These are phyloP conservation scores for Citrus reticulata DNA, from an alignment of 345 rosid genomes.

Conservation along the genomic window DNA sequence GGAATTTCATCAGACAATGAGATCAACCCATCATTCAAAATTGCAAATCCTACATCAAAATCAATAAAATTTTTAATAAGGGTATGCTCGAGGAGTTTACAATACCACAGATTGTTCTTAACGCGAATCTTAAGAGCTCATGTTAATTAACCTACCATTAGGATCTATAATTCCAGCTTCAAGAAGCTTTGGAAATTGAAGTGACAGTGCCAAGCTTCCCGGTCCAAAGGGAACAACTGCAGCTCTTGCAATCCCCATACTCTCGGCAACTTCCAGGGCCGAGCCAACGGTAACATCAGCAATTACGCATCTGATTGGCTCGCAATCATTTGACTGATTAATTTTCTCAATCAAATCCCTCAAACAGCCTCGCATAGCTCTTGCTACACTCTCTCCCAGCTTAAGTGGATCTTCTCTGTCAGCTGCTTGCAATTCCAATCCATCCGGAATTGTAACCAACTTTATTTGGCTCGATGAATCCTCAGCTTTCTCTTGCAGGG, in stretches of 20 bases:
- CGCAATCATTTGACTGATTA: conserved; percentile 2
- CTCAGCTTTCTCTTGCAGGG: neutral
- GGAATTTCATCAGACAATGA: conserved; percentile 13
- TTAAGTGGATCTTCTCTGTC: conserved; percentile 6
- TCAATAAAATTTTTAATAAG: too few relatives aligned
- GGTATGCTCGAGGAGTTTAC: too few relatives aligned
- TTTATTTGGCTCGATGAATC: conserved; percentile 3
- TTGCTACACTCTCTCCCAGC: neutral
- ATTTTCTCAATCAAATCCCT: conserved; percentile 25
- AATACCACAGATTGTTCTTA: too few relatives aligned
- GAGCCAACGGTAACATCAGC: conserved; percentile 21
- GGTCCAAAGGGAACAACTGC: conserved; percentile 15
- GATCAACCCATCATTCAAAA: conserved; percentile 4
- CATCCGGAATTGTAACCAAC: conserved; percentile 26
- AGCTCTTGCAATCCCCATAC: conserved; percentile 16
- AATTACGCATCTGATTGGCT: conserved; percentile 24
- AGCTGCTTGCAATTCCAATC: neutral
- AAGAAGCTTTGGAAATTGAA: conserved; percentile 14
- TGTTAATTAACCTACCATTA: conserved; percentile 17
- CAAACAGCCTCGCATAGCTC: conserved; percentile 16
- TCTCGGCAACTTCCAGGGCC: conserved; percentile 28
- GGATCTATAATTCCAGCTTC: conserved; percentile 14
- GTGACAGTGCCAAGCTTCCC: conserved; percentile 11
- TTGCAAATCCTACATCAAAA: conserved; percentile 7
- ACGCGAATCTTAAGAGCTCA: too few relatives aligned